Base-by-base conservation (phyloP, 208 protist genomes). In the Perkinsela sp. region DNA sequence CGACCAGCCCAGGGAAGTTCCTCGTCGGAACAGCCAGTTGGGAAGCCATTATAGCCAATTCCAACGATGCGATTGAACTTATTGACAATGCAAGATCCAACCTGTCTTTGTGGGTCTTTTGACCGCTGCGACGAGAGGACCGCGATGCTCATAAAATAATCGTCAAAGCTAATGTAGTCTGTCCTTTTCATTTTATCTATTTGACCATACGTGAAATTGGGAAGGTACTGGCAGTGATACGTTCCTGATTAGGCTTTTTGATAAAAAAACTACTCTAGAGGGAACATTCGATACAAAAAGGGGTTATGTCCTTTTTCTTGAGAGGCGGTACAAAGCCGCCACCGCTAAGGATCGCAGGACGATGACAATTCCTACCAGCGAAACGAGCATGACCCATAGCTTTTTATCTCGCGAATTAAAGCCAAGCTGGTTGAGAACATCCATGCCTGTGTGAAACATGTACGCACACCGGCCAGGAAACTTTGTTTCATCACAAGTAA, bases 21-120 rank as follows among this genome's bases (percentile, higher is more conserved):
- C 65, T 84, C 77, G 68, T 85, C 80, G 30, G 67, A 40, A 68
- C 79, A 84, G 13, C 80, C 80, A 48, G 30, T 70, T 1, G 80
- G 80, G 69, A 85, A 80, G 16, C 81, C 81, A 72, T 86, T 86
- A 74, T 86, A 86, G 30, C 81, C 81, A 31, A 86, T 83, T 0
- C 80, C 80, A 6, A 86, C 71, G n/a, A 86, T 84, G 57, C 76
- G 73, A 30, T 82, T 83, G 15, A 76, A 68, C 13, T 22, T 22
- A 72, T 80, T 81, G 2, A 86, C 76, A 57, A 86, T 84, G 79
- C 81, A 86, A 30, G 81, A 74, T 15, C 78, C 78, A 16, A 83
- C 78, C 57, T 81, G 77, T 65, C 73, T 78, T 66, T 77, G 77
- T n/a, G 78, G 80, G 48, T 82, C 80, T 29, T 86, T 86, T 0